These are phyloP conservation scores for Lentinula edodes DNA, from an alignment of 768 basidiomycete species.

Conservation along the genomic window DNA sequence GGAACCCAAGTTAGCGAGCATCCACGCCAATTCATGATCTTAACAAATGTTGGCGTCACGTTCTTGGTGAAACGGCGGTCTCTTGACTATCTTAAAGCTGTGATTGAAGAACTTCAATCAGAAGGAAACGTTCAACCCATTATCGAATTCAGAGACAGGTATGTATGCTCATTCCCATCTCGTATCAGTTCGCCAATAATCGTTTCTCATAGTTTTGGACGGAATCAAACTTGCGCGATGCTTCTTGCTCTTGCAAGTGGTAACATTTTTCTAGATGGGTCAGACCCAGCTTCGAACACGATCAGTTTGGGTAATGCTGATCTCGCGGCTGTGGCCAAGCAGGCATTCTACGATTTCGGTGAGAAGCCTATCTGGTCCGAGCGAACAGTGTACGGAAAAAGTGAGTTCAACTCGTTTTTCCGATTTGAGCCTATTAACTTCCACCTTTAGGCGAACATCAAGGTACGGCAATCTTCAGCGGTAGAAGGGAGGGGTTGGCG, in stretches of 20 bases:
- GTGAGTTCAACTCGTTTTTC: constrained; percentile 29
- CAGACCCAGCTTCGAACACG: constrained; percentile 39
- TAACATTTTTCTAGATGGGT: constrained; percentile 69
- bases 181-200: constrained; percentile 4
- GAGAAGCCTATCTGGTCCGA: constrained; percentile 82
- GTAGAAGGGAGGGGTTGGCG: constrained; percentile 83
- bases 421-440: not conserved
- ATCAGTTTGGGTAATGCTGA: constrained; percentile 55
- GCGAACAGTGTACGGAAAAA: constrained; percentile 68
- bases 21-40: constrained; percentile 76
- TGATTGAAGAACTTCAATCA: constrained; percentile 76
- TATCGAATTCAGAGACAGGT: constrained; percentile 80
- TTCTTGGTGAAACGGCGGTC: constrained; percentile 79
- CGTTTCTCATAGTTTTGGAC: constrained; percentile 61
- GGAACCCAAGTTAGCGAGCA: constrained; percentile 75
- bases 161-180: constrained; percentile 3
- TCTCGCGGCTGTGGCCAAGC: constrained; percentile 67
- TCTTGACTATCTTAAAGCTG: constrained; percentile 76
- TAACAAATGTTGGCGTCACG: constrained; percentile 83
- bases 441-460: constrained; percentile 49
- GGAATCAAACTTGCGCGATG: constrained; percentile 92
- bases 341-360: constrained; percentile 82
- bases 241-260: constrained; percentile 80
- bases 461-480: constrained; percentile 77
- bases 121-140: constrained; percentile 76